These are phyloP conservation scores for Leavenworthia alabamica DNA, from an alignment of 345 rosid species.

Conservation along the genomic window DNA sequence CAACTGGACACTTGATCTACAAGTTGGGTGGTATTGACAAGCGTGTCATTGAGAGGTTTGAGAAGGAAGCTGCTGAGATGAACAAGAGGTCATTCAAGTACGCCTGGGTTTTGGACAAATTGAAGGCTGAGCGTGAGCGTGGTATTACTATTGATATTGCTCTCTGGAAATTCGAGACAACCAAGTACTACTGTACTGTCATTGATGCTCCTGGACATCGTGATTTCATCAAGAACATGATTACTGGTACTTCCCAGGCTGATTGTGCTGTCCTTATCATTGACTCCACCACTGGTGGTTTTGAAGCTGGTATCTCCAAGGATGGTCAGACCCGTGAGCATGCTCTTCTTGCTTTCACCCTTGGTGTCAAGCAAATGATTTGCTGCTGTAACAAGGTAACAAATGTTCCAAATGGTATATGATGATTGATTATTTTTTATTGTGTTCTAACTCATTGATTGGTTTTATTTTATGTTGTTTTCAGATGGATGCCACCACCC, in stretches of 20 bases:
- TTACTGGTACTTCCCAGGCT: conserved; percentile 80
- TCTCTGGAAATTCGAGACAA: conserved; percentile 79
- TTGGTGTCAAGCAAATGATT: conserved; percentile 87
- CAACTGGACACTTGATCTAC: conserved; percentile 87
- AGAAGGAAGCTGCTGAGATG: conserved; percentile 94
- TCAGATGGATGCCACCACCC: conserved; percentile 55
- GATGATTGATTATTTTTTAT: background rate
- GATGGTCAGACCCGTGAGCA: conserved; percentile 88
- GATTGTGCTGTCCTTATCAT: conserved; percentile 77
- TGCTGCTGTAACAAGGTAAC: conserved; percentile 67
- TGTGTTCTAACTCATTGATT: background rate
- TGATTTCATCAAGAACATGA: conserved; percentile 80
- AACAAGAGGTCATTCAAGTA: conserved; percentile 87
- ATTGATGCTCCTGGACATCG: conserved; percentile 85
- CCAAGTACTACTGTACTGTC: conserved; percentile 73
- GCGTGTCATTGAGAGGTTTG: conserved; percentile 83
- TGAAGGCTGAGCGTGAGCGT: conserved; percentile 82
- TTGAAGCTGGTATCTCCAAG: conserved; percentile 81
- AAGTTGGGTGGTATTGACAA: conserved; percentile 93
- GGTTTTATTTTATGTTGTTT: background rate
- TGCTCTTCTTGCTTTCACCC: conserved; percentile 85
- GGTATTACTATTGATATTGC: conserved; percentile 85
- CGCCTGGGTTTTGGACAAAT: conserved; percentile 84
- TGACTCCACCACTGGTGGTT: conserved; percentile 82
- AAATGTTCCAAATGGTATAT: background rate